Evolutionary conservation across 2,329 filamentous ascomycete species (phyloP).

Genomic region (Westerdykella aurantiaca): DNA sequence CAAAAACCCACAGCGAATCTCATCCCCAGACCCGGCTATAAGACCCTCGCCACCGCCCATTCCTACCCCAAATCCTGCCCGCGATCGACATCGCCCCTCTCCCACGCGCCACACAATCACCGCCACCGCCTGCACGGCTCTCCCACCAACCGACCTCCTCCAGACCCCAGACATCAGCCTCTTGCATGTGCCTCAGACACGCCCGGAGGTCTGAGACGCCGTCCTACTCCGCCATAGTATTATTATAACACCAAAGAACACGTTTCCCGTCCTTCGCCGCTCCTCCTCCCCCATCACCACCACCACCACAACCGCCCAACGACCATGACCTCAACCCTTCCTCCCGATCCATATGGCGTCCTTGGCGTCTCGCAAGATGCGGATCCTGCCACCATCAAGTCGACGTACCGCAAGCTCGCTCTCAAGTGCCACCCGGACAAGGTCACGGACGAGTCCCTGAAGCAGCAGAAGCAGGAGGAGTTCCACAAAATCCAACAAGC

Average conservation of each 20-base stretch:
- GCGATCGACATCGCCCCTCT: slow-evolving; percentile 1
- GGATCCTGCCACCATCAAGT: slow-evolving; percentile 64
- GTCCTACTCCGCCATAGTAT: not conserved
- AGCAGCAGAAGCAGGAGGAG: slow-evolving; percentile 73
- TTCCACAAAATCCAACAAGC: slow-evolving; percentile 91
- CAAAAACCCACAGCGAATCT: not conserved
- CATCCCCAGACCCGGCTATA: not conserved
- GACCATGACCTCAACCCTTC: slow-evolving; percentile 44
- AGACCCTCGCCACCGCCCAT: not conserved
- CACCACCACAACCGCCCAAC: slow-evolving; percentile 25
- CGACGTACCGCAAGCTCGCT: slow-evolving; percentile 77
- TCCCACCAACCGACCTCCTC: slow-evolving; percentile 8
- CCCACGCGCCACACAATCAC: slow-evolving; percentile 15
- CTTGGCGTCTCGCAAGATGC: slow-evolving; percentile 71
- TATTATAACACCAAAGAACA: slow-evolving; percentile 8
- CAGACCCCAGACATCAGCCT: slow-evolving; percentile 4
- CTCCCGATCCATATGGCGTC: slow-evolving; percentile 71
- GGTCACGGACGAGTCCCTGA: slow-evolving; percentile 69
- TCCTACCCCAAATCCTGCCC: not conserved
- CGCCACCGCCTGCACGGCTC: slow-evolving; percentile 16
- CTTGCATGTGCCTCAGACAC: slow-evolving; percentile 9
- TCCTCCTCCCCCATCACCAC: slow-evolving; percentile 1
- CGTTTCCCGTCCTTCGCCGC: slow-evolving; percentile 1
- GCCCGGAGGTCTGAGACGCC: not conserved
- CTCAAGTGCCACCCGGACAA: slow-evolving; percentile 91